Base-by-base conservation (phyloP, 2,329 filamentous ascomycete genomes). In the Trichoderma sp. region DNA sequence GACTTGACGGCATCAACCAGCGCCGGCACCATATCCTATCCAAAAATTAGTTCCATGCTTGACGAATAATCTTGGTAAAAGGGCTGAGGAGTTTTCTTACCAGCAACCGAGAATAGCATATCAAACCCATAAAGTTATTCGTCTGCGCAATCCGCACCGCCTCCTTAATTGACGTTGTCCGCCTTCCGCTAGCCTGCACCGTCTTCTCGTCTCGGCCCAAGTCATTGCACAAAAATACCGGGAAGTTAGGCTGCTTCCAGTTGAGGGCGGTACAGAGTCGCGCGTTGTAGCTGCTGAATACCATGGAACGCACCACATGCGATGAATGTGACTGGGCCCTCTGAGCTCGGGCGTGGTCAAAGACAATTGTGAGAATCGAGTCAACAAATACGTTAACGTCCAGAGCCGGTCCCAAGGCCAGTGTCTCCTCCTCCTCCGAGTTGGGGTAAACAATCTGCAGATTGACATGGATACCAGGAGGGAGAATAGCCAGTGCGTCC, bases 211-310 rank as follows among this genome's bases (percentile, higher is more conserved):
- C 87, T 8, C 86, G 84, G 27, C 93, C 93, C 31, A 98, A 87
- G 70, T 97, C 94, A 79, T 98, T 98, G 82, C 94, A 97, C 58
- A 98, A 85, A 74, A 99, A 92, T 0, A 98, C 93, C 0, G 96
- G 96, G 78, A 97, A 99, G 77, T 98, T 99, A 2, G 96, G 96
- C 79, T 99, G 96, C 80, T 99, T 99, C 96, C 96, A 99, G 81
- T 99, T 99, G 75, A 99, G 82, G 5, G 95, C 94, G 19, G 93
- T 96, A 81, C 96, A 99, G 24, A 98, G 88, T 72, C 91, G 91
- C 14, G 92, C 86, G 77, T 97, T 97, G 80, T 95, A 97, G 27
- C 93, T 97, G 75, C 93, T 96, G 79, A 99, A 97, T 13, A 97
- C 93, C 64, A 99, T 91, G 14, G 93, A 97, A 52, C 94, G 87